Evolutionary conservation across 768 basidiomycete species (phyloP), one percentile per base, ranked within the genome.

Genomic region (Royoungia palumana): DNA sequence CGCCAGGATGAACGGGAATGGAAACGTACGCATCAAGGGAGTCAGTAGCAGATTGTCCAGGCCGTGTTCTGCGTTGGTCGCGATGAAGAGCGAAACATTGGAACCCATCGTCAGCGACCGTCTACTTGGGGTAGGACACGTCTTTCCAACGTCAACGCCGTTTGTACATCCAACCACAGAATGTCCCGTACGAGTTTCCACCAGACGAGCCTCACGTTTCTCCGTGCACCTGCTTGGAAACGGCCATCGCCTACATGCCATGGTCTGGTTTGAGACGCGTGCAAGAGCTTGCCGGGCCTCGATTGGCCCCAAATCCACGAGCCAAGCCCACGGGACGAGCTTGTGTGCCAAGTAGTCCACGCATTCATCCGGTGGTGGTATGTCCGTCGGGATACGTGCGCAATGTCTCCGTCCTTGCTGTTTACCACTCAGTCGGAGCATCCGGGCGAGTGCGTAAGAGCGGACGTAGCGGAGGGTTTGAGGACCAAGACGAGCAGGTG

Each of bases 401-500:
- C 85, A 87, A 56, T 85, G 82, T 1, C 56, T 39, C 6, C 79
- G 66, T 8, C 80, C 5, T n/a, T 70, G 66, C 4, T 32, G 47
- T 54, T 83, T 86, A 36, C 70, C 72, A 2, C 79, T 75, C 27
- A 80, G 65, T 35, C 67, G 61, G 40, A 83, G 70, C 27, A 72
- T 67, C 11, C 66, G 72, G 10, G 36, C 67, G 65, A 43, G 89
- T 66, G n/a, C n/a, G 35, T 71, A 79, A 67, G 60, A 79, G 81
- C 47, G 72, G 70, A 77, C 70, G 61, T 86, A 89, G 35, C 76
- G 79, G 35, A 86, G 70, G 6, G 83, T 77, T 59, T 73, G 77
- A 36, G 56, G 65, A 34, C 87, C 86, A 6, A 90, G 77, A 34
- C 82, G 80, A 24, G 85, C 72, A 10, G 85, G 85, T 17, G 90